phyloP scores from a whole-genome alignment of 768 basidiomycete species.

The Mycena haematopus region DNA sequence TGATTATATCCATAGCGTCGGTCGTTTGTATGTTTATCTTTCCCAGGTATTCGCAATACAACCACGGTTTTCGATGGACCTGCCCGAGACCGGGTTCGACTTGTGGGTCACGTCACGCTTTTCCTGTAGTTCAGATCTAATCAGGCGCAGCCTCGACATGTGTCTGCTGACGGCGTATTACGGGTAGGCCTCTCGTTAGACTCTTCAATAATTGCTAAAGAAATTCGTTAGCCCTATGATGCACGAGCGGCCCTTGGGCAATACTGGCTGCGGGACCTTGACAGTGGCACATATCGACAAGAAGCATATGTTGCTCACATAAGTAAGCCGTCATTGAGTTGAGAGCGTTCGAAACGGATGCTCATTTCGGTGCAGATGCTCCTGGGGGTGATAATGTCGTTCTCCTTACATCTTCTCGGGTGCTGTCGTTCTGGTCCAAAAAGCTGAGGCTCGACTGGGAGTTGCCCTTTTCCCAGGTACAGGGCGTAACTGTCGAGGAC shows the following conservation, averaged over 20 bases:
- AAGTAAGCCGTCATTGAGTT: constrained; percentile 51
- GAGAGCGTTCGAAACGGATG: constrained; percentile 3
- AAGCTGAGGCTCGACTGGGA: constrained; percentile 92
- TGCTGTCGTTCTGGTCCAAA: constrained; percentile 86
- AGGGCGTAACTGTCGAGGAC: constrained; percentile 88
- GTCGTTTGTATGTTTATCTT: constrained; percentile 8
- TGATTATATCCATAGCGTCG: constrained; percentile 31
- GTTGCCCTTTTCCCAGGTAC: constrained; percentile 83
- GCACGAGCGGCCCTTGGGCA: constrained; percentile 92
- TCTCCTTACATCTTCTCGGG: constrained; percentile 76
- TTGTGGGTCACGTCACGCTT: constrained; percentile 54
- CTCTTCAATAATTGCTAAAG: constrained; percentile 7
- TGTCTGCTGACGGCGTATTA: constrained; percentile 87
- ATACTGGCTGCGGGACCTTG: constrained; percentile 95
- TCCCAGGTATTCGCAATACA: constrained; percentile 91
- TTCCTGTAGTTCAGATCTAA: background rate
- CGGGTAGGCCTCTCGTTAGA: constrained; percentile 57
- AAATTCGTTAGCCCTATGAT: constrained; percentile 73
- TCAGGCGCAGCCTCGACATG: constrained; percentile 72
- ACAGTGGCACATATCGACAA: constrained; percentile 83
- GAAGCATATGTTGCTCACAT: constrained; percentile 94
- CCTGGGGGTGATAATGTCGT: constrained; percentile 83
- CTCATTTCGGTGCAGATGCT: constrained; percentile 54
- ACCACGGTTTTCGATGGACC: constrained; percentile 97
- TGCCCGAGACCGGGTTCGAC: constrained; percentile 83